A percentile compares a stretch with the other conserved stretches of the same genome.
phyloP scores from a whole-genome alignment of 2,329 filamentous ascomycete genomes.

The Lachnellula cervina region DNA sequence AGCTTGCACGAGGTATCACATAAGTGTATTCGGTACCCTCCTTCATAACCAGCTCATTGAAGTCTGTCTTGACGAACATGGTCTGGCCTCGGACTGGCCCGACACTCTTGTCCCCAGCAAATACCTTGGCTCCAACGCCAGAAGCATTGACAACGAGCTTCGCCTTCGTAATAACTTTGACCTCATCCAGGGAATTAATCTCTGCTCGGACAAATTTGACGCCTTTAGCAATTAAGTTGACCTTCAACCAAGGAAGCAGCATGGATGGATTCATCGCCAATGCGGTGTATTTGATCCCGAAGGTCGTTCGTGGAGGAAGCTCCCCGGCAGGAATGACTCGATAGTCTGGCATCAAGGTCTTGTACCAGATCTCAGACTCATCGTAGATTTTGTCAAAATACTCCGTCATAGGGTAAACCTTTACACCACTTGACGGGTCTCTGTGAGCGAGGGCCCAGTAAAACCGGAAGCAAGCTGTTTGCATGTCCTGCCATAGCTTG shows the following conservation, averaged over 20 bases:
- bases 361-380: conserved; percentile 21
- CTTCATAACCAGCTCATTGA: conserved; percentile 18
- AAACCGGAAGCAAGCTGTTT: conserved; percentile 20
- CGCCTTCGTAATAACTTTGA: conserved; percentile 5
- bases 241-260: conserved; percentile 21
- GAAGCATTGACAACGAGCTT: conserved; percentile 23
- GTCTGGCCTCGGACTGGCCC: conserved; percentile 23
- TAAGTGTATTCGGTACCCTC: conserved; percentile 27
- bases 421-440: conserved; percentile 20
- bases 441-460: conserved; percentile 17
- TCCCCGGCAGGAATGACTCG: conserved; percentile 9
- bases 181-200: conserved; percentile 13
- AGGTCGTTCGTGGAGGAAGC: conserved; percentile 14
- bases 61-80: conserved; percentile 24
- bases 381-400: conserved; percentile 17
- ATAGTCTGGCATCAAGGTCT: conserved; percentile 20
- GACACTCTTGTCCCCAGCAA: conserved; percentile 19
- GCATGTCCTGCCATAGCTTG: conserved; percentile 18
- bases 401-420: conserved; percentile 23
- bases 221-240: conserved; percentile 12
- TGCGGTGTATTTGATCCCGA: conserved; percentile 20
- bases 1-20: conserved; percentile 21
- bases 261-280: conserved; percentile 23
- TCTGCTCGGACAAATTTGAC: conserved; percentile 21
- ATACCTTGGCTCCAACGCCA: conserved; percentile 18